Percentiles rank a stretch among this genome's conserved stretches.
Conservation (phyloP, 805 yeast species). For the Nakazawaea peltata region DNA sequence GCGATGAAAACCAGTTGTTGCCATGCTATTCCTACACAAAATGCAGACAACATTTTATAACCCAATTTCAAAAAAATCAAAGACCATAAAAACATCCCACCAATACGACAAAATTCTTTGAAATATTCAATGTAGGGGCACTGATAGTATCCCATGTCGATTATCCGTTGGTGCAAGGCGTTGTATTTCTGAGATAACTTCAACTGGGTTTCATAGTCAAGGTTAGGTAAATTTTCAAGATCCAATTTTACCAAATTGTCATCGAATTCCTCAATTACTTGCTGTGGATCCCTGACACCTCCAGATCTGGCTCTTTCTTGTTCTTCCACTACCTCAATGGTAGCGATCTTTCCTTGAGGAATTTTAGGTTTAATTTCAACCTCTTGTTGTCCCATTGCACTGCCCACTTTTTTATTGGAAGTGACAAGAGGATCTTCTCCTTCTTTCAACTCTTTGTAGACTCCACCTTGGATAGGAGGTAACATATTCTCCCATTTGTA, state of each 20-base stretch:
- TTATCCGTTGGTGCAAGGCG: conserved; percentile 47
- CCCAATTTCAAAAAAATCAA: conserved; percentile 37
- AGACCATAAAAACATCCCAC: conserved; percentile 41
- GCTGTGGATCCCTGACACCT: conserved; percentile 46
- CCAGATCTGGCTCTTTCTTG: conserved; percentile 27
- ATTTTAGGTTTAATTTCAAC: conserved; percentile 41
- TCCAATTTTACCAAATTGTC: conserved; percentile 47
- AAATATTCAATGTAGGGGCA: conserved; percentile 70
- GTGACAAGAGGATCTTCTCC: conserved; percentile 15
- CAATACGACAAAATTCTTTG: conserved; percentile 59
- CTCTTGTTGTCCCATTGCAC: conserved; percentile 36
- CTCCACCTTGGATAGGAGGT: conserved; percentile 88
- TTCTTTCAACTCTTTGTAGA: conserved; percentile 25
- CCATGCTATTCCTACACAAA: conserved; percentile 71
- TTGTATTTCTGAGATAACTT: conserved; percentile 49
- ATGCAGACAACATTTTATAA: conserved; percentile 49
- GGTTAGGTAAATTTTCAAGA: conserved; percentile 45
- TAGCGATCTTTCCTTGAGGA: conserved; percentile 38
- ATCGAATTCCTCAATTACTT: conserved; percentile 49
- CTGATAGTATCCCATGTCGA: conserved; percentile 53
- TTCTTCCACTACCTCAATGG: conserved; percentile 28
- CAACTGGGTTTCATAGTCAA: conserved; percentile 64
- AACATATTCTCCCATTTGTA: conserved; percentile 63
- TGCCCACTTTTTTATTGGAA: too few relatives aligned
- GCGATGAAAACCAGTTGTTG: conserved; percentile 84